Evolutionary conservation across 2,329 filamentous ascomycete genomes (phyloP), one percentile per base, ranked within the genome.

Genomic region (Achaetomium macrosporum): DNA sequence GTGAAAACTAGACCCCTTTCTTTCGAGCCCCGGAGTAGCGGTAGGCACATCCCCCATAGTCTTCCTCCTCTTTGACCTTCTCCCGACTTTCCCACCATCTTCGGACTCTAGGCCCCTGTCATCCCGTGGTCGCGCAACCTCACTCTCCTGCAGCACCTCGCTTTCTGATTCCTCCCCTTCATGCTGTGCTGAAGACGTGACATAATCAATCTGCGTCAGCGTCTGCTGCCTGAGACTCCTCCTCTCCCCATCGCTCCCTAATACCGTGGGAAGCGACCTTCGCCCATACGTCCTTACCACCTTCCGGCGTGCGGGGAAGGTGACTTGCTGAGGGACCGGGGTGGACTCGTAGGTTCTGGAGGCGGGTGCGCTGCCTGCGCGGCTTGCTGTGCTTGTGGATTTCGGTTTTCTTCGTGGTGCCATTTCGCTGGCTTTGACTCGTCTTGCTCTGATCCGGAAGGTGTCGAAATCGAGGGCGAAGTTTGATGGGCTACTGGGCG

Each of bases 121-220:
- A 25, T 25, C 25, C 25, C 25, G 25, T 25, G 25, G 7, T 25
- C 2, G 15, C 15, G 12, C 35, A 37, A 45, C 47, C 33, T 57
- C 25, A 29, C 48, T 37, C 20, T 51, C 31, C 43, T 57, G 42
- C 16, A 51, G 42, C 16, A 54, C 51, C 16, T 58, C 50, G 20
- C 56, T 36, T 13, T 43, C 42, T 5, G 35, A 15, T 13, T 51
- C 55, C 42, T 46, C 44, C 16, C 20, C 5, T 25, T 16, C 43
- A 35, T 15, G 29, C 11, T 50, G 16, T 30, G 40, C 47, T 16
- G 48, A 51, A 15, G 43, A 41, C 9, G 57, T 43, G 5, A 62
- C 50, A 47, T 66, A 67, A 16, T 61, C 64, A 11, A 69, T 63
- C 54, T 70, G 66, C 2, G 67, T 70, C 61, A 70, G 43, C 0